Evolutionary conservation across 305 asterid species (phyloP), one percentile per base, ranked within the genome.

Genomic region (Coffea humblotiana): DNA sequence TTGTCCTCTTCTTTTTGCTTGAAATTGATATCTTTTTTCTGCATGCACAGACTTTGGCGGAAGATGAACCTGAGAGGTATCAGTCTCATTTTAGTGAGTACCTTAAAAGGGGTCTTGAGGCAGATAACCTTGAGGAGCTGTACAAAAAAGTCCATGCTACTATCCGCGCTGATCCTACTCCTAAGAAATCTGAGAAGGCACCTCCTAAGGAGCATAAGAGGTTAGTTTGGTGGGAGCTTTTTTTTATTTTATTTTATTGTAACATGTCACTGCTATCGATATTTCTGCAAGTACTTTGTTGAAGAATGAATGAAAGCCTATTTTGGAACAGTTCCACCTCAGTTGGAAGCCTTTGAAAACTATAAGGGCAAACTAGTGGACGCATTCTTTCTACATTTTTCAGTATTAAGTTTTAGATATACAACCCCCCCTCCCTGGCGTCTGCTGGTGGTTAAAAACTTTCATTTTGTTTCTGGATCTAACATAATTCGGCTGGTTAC

Each of bases 111-210:
- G 90, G 92, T 9, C 65, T 93, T 61, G 89, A 88, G 51, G 81
- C 97, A 16, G 97, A 93, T 78, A 72, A 82, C 78, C 71, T 91
- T 1, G 93, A 93, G 83, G 92, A 79, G 63, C 11, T 90, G 85
- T 90, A 89, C 87, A 87, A 93, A 85, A 90, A 89, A 83, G 97
- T 90, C 27, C 98, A 93, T 85, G 95, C 95, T 0, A 97, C 97
- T 51, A 93, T 92, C 29, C 93, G 97, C 21, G 92, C 94, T 32
- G 91, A 88, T 77, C 94, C 94, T 18, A 65, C 81, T 11, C 80
- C 25, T 7, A 92, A 89, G 92, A 92, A 89, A 73, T 80, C 87
- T 65, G 90, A 77, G 77, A 93, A 92, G 82, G 87, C 74, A 69
- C 84, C 90, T 43, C 96, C 92, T 0, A 92, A 88, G 91, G 85